Base-by-base conservation (phyloP, 805 yeast genomes). In the Ogataea minuta region DNA sequence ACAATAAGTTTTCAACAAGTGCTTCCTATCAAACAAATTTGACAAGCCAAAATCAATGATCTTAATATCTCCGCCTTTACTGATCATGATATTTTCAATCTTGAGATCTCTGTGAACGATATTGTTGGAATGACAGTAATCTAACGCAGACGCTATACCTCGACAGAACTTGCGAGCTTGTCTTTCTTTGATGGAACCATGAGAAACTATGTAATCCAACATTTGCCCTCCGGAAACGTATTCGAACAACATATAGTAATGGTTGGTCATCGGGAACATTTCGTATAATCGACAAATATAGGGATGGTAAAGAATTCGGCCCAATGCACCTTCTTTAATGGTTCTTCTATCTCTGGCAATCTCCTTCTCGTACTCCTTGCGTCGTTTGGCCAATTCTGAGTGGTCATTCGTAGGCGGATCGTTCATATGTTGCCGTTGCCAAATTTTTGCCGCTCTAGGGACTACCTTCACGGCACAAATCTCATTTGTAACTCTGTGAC, bases 171-270 rank as follows among this genome's bases (percentile, higher is more conserved):
- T 85, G 37, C 98, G 74, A 4, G 98, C 99, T 58, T 88, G 95
- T 44, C 84, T 79, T 61, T 93, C 99, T 62, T 89, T 88, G 49
- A 93, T 71, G 2, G 93, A 81, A 3, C 98, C 99, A 66, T 93
- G 99, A 17, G 95, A 81, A 46, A 93, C 96, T 51, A 93, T 93
- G 62, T 91, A 93, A 66, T 93, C 99, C 47, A 93, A 76, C 85
- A 93, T 79, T 65, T 93, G 99, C 19, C 98, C 98, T 30, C 99
- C 99, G 21, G 93, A 84, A 12, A 93, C 95, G 59, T 87, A 91
- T 61, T 93, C 99, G 64, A 93, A 91, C 43, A 93, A 72, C 95
- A 93, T 88, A 66, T 93, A 93, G 66, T 85, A 93, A 62, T 93
- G 98, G 49, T 88, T 88, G 8, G 96, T 85, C 97, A 91, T 91